Base-by-base conservation (phyloP, 768 basidiomycete genomes). In the Podaxis sp. region DNA sequence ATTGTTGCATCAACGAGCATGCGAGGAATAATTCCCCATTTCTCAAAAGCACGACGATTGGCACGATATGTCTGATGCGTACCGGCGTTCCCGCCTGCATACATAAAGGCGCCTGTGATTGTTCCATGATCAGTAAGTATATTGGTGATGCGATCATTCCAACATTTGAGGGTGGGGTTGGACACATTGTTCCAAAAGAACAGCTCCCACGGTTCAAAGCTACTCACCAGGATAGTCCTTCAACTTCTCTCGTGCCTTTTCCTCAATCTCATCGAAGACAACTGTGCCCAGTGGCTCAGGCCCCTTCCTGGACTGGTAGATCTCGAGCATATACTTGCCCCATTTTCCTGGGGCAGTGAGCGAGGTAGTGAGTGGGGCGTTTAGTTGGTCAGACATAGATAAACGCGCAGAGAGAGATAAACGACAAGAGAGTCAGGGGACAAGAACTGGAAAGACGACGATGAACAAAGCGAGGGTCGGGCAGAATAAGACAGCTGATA, bases 81-180 rank as follows among this genome's bases (percentile, higher is more conserved):
- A 0, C 93, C 94, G 10, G 93, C 93, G 65, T 85, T 91, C 46
- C 90, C 91, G 60, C 83, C 84, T 2, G 88, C 87, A 68, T 93
- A 95, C 75, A 85, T 78, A 76, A 87, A 95, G 8, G 90, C 74
- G 60, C 86, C 91, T 79, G 49, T 26, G 24, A 50, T 50, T 11
- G 26, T 50, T 20, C 12, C 6, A 50, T 49, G 17, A 33, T 36
- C 28, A 33, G 20, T 52, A 17, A 33, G 20, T 52, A 17, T 15
- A 33, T 64, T 8, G 59, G 41, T 48, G 22, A 44, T 26, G n/a
- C 33, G 20, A 22, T 36, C 11, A 50, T 3, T 8, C 13, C 30
- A 15, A 17, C n/a, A n/a, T n/a, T 44, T 48, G 17, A 17, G 51
- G 7, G 30, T 1, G 40, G 44, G 26, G 40, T 48, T 30, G 36